These are phyloP conservation scores for Casuarina equisetifolia DNA, from an alignment of 306 rosid genomes.

Conservation along the genomic window DNA sequence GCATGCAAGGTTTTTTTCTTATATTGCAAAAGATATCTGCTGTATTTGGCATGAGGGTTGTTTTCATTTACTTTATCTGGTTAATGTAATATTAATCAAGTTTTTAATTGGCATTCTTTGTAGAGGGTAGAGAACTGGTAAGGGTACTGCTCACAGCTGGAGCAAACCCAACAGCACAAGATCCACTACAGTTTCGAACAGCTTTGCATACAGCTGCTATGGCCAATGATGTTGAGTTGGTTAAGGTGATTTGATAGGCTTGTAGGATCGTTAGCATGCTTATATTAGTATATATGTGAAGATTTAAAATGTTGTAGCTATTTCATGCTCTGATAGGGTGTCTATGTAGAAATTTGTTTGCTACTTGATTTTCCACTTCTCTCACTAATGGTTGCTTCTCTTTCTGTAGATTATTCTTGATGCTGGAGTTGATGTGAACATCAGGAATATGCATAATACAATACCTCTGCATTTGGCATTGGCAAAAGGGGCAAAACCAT, in stretches of 20 bases:
- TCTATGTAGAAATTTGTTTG: not conserved
- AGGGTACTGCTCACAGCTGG: constrained; percentile 81
- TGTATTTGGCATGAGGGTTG: constrained; percentile 1
- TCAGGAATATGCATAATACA: constrained; percentile 82
- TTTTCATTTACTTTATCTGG: not conserved
- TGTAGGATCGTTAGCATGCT: not conserved
- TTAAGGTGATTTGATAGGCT: constrained; percentile 52
- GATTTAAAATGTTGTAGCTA: constrained; percentile 6
- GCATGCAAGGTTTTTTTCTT: not conserved
- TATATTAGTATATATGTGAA: not conserved
- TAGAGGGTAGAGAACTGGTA: constrained; percentile 96
- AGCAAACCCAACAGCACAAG: constrained; percentile 91
- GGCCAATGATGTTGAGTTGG: constrained; percentile 90
- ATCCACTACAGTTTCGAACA: constrained; percentile 84
- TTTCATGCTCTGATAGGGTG: not conserved
- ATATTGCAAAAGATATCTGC: not conserved
- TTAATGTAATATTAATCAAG: not conserved
- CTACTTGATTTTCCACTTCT: not conserved
- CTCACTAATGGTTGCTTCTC: not conserved
- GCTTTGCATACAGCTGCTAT: constrained; percentile 94
- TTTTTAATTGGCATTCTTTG: constrained; percentile 18
- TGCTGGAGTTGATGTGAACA: constrained; percentile 91
- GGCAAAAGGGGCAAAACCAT: constrained; percentile 95
- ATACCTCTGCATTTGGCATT: constrained; percentile 94
- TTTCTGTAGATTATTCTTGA: constrained; percentile 70